Base-by-base conservation (phyloP, 768 basidiomycete species). In the Lactarius vividus region DNA sequence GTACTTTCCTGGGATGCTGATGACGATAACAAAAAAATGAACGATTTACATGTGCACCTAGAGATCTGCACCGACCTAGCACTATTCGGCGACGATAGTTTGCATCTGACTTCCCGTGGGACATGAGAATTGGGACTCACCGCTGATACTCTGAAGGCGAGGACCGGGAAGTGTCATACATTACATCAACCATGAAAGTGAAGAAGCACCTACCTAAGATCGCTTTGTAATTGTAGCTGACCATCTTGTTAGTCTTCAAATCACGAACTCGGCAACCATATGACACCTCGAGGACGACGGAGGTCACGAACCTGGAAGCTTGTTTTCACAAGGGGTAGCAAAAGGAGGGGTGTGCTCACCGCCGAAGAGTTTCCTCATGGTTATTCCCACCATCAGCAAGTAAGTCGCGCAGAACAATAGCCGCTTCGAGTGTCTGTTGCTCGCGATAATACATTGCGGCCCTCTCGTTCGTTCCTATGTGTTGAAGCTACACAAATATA, bases 341-440 rank as follows among this genome's bases (percentile, higher is more conserved):
- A 42, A 40, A 10, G 44, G 37, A 33, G 29, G 18, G n/a, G 57
- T 26, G 16, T 10, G n/a, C 60, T 59, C 39, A 62, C 67, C 67
- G 35, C 54, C 61, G 59, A 29, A 68, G 39, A 20, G 26, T 33
- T n/a, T 35, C 13, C 8, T 62, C n/a, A 10, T 61, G 49, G 11
- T 46, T 16, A 7, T 8, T 40, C 13, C 49, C 23, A 33, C 13
- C 31, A 37, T 35, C 59, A 15, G 37, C 28, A 10, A 68, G 67
- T 20, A 68, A 40, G 23, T 68, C 59, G 8, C 56, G 65, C 39
- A 68, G 52, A 31, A 69, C 28, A n/a, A 69, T 35, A 4, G 57
- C 29, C 35, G 49, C n/a, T 35, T 69, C 67, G 6, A 67, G 65
- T 20, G 59, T 61, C 26, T 68, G 56, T 31, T 67, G 61, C n/a